Evolutionary conservation across 2,329 filamentous ascomycete genomes (phyloP), one percentile per base, ranked within the genome.

Genomic region (Didymella sp.): DNA sequence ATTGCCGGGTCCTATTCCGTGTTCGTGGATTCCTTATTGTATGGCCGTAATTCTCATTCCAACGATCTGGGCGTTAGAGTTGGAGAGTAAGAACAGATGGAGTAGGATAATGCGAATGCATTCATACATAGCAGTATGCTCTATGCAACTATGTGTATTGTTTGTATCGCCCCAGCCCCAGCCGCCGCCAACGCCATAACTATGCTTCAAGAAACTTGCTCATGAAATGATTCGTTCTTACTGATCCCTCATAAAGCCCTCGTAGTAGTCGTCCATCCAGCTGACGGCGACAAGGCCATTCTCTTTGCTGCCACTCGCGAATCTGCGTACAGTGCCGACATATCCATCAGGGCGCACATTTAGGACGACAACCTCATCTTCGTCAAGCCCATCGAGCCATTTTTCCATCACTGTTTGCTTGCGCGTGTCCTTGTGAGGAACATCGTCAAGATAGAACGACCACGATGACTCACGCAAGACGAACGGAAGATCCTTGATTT

Each of bases 311-410:
- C 67, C 70, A 21, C 64, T 59, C 12, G 67, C 60, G 65, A 78
- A 84, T 3, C 74, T 60, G 7, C 81, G 78, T 22, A 90, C 75
- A n/a, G 82, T 85, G 1, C 89, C 89, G 4, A 91, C 85, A 71
- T 91, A 92, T 11, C 89, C 89, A 73, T 92, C 89, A 0, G 89
- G 89, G 5, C 89, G 81, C 1, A 92, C 86, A 64, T 89, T 87
- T 37, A 88, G 79, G 37, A 91, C 82, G 4, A 84, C 86, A 6
- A 89, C 82, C 62, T 89, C 83, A 9, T 81, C 78, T 0, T 80
- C 78, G 0, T 76, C 78, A 3, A 90, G 76, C 42, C 79, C 81
- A 37, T 86, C 87, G 6, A 90, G 78, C 88, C 88, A 92, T 73
- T 89, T 91, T 66, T 87, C 82, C 9, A 85, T 89, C 73, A 86